Evolutionary conservation across 139 green algal species (phyloP).

Genomic region (Diplosphaera chodatii): DNA sequence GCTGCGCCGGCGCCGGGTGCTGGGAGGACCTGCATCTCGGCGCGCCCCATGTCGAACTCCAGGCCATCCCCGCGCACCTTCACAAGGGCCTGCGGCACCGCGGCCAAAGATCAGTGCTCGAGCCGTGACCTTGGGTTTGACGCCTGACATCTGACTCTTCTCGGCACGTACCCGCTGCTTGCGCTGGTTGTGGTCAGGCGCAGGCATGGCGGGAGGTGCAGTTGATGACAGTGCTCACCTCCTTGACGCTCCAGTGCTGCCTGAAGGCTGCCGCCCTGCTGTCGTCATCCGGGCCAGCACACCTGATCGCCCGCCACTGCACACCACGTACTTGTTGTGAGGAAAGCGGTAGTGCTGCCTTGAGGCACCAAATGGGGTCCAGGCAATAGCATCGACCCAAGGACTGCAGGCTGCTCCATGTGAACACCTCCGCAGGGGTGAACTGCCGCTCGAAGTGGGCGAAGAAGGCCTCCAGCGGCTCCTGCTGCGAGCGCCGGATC

Average conservation of each 20-base stretch:
- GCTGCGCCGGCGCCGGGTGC: not conserved
- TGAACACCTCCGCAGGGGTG: conserved; percentile 33
- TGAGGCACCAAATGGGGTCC: too few relatives aligned
- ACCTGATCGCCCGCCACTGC: conserved; percentile 37
- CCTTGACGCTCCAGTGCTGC: conserved; percentile 73
- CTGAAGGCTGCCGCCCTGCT: conserved; percentile 50
- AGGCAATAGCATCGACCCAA: too few relatives aligned
- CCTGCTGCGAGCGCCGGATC: conserved; percentile 3
- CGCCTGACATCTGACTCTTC: too few relatives aligned
- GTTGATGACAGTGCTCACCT: conserved; percentile 38
- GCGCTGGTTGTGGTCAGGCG: too few relatives aligned
- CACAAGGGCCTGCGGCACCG: conserved; percentile 58
- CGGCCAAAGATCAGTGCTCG: too few relatives aligned
- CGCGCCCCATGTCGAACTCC: conserved; percentile 53
- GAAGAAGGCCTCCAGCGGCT: not conserved
- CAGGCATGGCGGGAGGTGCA: too few relatives aligned
- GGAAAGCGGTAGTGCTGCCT: too few relatives aligned
- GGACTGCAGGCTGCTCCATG: too few relatives aligned
- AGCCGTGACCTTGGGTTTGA: too few relatives aligned
- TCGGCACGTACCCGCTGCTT: too few relatives aligned
- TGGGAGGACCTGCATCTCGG: conserved; percentile 39
- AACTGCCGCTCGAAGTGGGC: conserved; percentile 33
- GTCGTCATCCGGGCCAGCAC: conserved; percentile 12
- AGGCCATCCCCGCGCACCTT: conserved; percentile 75
- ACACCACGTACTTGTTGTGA: too few relatives aligned